Evolutionary conservation across 2,329 filamentous ascomycete genomes (phyloP), one percentile per base, ranked within the genome.

Genomic region (Metarhizium brunneum): DNA sequence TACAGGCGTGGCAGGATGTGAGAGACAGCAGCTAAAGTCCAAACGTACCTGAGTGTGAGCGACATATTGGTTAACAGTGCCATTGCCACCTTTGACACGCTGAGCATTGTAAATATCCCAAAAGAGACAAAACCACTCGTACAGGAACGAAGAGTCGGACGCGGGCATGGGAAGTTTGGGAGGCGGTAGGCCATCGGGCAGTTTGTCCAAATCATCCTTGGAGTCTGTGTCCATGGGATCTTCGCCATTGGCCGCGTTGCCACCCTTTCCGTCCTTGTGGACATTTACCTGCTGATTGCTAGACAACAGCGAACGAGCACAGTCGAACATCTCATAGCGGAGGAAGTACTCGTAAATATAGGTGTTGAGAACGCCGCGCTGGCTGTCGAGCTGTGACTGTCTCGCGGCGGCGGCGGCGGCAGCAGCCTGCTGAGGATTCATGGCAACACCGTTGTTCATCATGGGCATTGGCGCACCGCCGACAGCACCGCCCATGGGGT

Each of bases 51-150:
- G 88, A 60, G 87, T 91, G 66, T 95, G 88, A 57, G 80, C 75
- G 56, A 95, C 83, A 70, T 95, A 96, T 74, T 88, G 84, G 60
- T 81, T 80, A 50, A 90, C 85, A 57, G 81, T 80, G 30, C 75
- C 71, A 66, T 78, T 85, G 55, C 80, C 80, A 54, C 81, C 82
- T 69, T 84, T 86, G 65, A 80, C 82, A 66, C 90, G 87, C 68
- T 92, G 88, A 55, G 90, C 90, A 66, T 85, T 85, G 72, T 88
- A 95, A 63, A 97, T 90, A 66, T 99, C 94, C 91, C 91, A 97
- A 71, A 99, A 99, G 53, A 96, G 81, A 66, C 86, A 90, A 76
- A 95, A 99, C 94, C 94, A 99, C 66, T 97, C 94, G 63, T 90
- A 87, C n/a, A 99, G 78, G 66, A 99, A 97, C 30, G 89, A 90